phyloP scores from a whole-genome alignment of 495 filamentous ascomycete genomes.

The Aspergillus sclerotioniger region DNA sequence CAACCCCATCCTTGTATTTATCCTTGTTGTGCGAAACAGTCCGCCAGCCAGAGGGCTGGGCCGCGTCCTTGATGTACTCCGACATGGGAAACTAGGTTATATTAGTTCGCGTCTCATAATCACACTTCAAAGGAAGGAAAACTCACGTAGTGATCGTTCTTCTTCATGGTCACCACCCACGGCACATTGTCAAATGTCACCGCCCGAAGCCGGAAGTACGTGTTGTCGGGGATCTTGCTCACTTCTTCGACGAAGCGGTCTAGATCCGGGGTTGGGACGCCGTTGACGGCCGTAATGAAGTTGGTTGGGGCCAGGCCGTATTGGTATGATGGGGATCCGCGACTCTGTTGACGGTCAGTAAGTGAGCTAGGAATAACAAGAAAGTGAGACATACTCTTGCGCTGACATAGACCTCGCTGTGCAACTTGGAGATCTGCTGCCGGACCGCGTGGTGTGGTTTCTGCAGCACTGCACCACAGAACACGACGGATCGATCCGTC shows the following conservation, averaged over 20 bases:
- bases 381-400: slow-evolving; percentile 55
- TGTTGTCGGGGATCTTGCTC: slow-evolving; percentile 88
- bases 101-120: not conserved
- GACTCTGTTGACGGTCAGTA: slow-evolving; percentile 37
- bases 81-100: slow-evolving; percentile 71
- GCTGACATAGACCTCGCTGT: slow-evolving; percentile 95
- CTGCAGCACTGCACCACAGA: slow-evolving; percentile 93
- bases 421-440: slow-evolving; percentile 95
- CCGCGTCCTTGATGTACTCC: slow-evolving; percentile 75
- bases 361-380: not conserved
- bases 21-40: slow-evolving; percentile 68
- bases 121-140: not conserved
- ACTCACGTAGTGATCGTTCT: slow-evolving; percentile 92
- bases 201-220: slow-evolving; percentile 90
- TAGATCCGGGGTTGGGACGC: slow-evolving; percentile 75
- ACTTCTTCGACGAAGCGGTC: slow-evolving; percentile 75
- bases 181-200: slow-evolving; percentile 97
- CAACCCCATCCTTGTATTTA: slow-evolving; percentile 36
- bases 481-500: slow-evolving; percentile 85
- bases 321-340: slow-evolving; percentile 86
- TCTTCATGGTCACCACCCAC: slow-evolving; percentile 99
- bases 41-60: slow-evolving; percentile 63
- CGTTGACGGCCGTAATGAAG: slow-evolving; percentile 95
- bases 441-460: slow-evolving; percentile 93
- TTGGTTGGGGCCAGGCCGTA: slow-evolving; percentile 94